Base-by-base conservation (phyloP, 352 stramenopile genomes). In the Pythium sp. region DNA sequence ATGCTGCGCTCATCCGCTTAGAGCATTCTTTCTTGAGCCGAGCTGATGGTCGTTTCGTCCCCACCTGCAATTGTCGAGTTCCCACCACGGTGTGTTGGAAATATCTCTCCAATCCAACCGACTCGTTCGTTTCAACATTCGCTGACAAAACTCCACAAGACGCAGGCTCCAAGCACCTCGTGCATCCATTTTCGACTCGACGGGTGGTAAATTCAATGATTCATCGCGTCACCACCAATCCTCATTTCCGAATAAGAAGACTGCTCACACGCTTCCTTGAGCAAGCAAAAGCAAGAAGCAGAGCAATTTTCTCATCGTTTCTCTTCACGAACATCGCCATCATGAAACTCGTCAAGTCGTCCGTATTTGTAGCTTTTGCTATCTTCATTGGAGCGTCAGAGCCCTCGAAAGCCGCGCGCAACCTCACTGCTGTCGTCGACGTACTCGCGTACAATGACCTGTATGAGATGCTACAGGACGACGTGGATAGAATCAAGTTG, bases 371-470 rank as follows among this genome's bases (percentile, higher is more conserved):
- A 43, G 36, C 36, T 43, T 43, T 43, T 43, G 36, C 36, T 8
- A 43, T 43, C 36, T 8, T 43, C 11, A 43, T 43, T 43, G 36
- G 36, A 2, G 36, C 36, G 1, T 11, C 11, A 43, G 36, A 15
- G 36, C 36, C 36, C 9, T 43, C 36, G 9, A 15, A 43, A 43
- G 65, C 59, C 0, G 30, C 38, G 5, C 85, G 83, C 64, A 78
- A 73, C 24, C 28, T 77, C 46, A 81, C 77, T 1, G 83, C 81
- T 24, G 74, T 72, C 14, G 67, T 93, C 65, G 83, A 93, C 65
- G 74, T 93, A 30, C 43, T 93, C 56, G 82, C 86, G 38, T 93
- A 91, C 75, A 90, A 90, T 49, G 86, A 92, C 62, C 83, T 93
- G 2, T 93, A 93, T 75, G 86, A 93, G 64, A 78, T 93, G 79